A percentile compares a stretch with the other conserved stretches of the same genome.
Evolutionary conservation across 257 asterid genomes (phyloP).

Genomic region (Solanum corneliomulleri): DNA sequence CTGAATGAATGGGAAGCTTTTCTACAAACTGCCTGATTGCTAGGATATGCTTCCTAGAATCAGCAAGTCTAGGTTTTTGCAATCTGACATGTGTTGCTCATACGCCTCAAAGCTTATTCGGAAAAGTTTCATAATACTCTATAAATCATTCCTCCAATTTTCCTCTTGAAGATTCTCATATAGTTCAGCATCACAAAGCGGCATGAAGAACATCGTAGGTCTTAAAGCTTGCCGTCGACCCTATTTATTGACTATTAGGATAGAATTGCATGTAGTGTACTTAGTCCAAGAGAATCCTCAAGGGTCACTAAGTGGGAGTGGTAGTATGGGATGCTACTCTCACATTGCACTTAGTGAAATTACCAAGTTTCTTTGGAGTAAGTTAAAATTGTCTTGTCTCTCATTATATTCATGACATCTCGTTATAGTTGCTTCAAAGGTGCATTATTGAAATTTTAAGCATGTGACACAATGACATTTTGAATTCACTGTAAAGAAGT

Average conservation of each 20-base stretch:
- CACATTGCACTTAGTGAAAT: no score
- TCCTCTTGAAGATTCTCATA: slow-evolving; percentile 60
- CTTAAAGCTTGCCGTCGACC: slow-evolving; percentile 40
- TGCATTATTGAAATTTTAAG: no score
- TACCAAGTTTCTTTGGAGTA: no score
- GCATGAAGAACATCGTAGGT: slow-evolving; percentile 85
- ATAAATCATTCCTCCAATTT: slow-evolving; percentile 39
- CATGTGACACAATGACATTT: no score
- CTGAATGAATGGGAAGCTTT: slow-evolving; percentile 26
- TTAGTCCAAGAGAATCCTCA: no score
- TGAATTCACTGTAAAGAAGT: no score
- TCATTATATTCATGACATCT: no score
- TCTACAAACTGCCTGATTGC: slow-evolving; percentile 33
- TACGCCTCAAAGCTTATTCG: slow-evolving; percentile 67
- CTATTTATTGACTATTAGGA: slow-evolving; percentile 61
- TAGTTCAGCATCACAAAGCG: slow-evolving; percentile 72
- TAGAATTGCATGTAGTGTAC: no score
- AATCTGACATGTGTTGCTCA: slow-evolving; percentile 25
- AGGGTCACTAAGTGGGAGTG: no score
- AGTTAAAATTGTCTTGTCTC: no score
- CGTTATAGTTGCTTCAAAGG: no score
- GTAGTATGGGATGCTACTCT: no score
- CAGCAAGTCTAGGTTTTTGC: slow-evolving; percentile 10
- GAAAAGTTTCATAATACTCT: slow-evolving; percentile 30
- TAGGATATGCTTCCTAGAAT: slow-evolving; percentile 34